A percentile compares a stretch with the other conserved stretches of the same genome.
Evolutionary conservation across 306 rosid species (phyloP).

Genomic region (Coriaria nepalensis): DNA sequence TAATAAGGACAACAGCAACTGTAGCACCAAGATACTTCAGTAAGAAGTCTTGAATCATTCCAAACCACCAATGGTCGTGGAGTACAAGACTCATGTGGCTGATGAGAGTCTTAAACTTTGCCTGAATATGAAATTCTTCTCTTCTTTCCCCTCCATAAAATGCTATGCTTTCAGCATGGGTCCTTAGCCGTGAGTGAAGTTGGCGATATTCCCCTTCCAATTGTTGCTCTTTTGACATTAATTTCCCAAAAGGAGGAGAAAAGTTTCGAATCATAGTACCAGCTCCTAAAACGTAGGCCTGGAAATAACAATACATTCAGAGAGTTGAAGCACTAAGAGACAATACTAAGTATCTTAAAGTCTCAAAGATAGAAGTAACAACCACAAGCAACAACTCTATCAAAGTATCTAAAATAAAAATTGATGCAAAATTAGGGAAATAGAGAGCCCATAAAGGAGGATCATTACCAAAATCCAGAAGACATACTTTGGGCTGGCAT

Average conservation of each 20-base stretch:
- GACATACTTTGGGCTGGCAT: constrained; percentile 98
- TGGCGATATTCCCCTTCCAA: constrained; percentile 96
- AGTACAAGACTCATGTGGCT: constrained; percentile 54
- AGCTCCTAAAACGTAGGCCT: constrained; percentile 89
- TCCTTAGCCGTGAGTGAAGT: constrained; percentile 90
- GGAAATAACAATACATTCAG: constrained; percentile 22
- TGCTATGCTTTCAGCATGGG: constrained; percentile 94
- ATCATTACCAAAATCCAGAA: constrained; percentile 81
- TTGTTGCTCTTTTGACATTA: constrained; percentile 88
- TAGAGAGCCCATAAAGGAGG: constrained; percentile 11
- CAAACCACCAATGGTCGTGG: constrained; percentile 99
- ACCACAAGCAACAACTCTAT: constrained; percentile 8
- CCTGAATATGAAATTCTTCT: constrained; percentile 82
- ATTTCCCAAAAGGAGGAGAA: constrained; percentile 91
- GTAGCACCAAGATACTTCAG: constrained; percentile 98
- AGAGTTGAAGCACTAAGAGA: constrained; percentile 4
- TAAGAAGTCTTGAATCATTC: constrained; percentile 95
- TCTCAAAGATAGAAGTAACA: not conserved
- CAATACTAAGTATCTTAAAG: constrained; percentile 5
- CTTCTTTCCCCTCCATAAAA: constrained; percentile 89
- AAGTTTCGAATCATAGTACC: constrained; percentile 74
- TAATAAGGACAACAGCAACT: constrained; percentile 82
- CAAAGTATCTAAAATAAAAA: constrained; percentile 5
- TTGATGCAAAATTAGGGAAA: not conserved
- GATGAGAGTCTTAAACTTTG: constrained; percentile 54